Percentiles rank a stretch among this genome's conserved stretches.
These are phyloP conservation scores for Sclerotinia glacialis DNA, from an alignment of 2,329 filamentous ascomycete genomes.

Conservation along the genomic window DNA sequence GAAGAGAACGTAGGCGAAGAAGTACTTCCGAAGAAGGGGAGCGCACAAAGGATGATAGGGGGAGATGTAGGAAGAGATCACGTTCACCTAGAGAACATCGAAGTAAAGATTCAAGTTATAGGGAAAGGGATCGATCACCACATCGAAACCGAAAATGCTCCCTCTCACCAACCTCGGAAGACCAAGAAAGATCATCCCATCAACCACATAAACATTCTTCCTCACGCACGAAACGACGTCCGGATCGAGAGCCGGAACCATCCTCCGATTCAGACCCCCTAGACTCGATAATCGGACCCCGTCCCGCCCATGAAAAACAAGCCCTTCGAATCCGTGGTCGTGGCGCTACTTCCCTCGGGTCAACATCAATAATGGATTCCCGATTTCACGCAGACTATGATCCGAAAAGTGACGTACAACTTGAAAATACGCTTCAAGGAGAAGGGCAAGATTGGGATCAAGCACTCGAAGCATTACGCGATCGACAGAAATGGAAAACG, in stretches of 20 bases:
- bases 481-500: slow-evolving; percentile 74
- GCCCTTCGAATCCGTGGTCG: slow-evolving; percentile 60
- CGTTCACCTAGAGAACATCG: slow-evolving; percentile 30
- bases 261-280: slow-evolving; percentile 66
- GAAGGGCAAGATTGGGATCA: slow-evolving; percentile 68
- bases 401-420: slow-evolving; percentile 54
- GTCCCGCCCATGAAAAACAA: slow-evolving; percentile 49
- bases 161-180: not conserved
- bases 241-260: slow-evolving; percentile 22
- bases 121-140: slow-evolving; percentile 36
- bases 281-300: slow-evolving; percentile 74
- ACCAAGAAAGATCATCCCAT: not conserved
- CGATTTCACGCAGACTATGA: slow-evolving; percentile 71
- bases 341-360: slow-evolving; percentile 54
- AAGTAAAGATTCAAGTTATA: slow-evolving; percentile 37
- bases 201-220: slow-evolving; percentile 21
- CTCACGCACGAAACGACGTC: slow-evolving; percentile 6
- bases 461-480: slow-evolving; percentile 72
- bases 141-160: slow-evolving; percentile 25
- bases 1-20: slow-evolving; percentile 38
- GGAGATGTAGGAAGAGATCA: slow-evolving; percentile 29
- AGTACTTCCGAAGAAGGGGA: slow-evolving; percentile 27
- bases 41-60: slow-evolving; percentile 26
- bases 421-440: slow-evolving; percentile 47
- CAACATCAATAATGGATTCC: slow-evolving; percentile 68